These are phyloP conservation scores for Vanrija sp. DNA, from an alignment of 1,284 basidiomycete genomes.

Conservation along the genomic window DNA sequence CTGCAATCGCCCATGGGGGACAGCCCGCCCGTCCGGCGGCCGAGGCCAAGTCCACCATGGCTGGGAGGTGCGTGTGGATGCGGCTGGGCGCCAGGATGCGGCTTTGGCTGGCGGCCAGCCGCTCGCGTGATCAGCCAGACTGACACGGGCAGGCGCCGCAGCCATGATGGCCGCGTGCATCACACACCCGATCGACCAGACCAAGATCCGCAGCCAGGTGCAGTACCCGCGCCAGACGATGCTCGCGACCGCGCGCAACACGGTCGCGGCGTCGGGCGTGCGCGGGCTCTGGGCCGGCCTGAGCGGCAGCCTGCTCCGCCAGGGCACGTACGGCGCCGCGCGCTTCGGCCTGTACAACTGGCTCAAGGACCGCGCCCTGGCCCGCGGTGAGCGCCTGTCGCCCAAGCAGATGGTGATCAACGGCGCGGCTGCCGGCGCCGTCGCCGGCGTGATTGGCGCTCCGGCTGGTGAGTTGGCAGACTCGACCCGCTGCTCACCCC, in stretches of 20 bases:
- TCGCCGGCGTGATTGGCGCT: slow-evolving; percentile 36
- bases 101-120: too few species aligned
- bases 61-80: slow-evolving; percentile 15
- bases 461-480: slow-evolving; percentile 21
- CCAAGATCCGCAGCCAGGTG: slow-evolving; percentile 74
- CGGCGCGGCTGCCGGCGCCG: slow-evolving; percentile 35
- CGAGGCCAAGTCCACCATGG: slow-evolving; percentile 9
- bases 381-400: slow-evolving; percentile 2
- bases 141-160: slow-evolving; percentile 57
- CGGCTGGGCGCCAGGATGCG: neutral
- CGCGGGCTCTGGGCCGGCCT: slow-evolving; percentile 48
- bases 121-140: neutral
- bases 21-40: too few species aligned
- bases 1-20: too few species aligned
- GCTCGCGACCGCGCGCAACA: slow-evolving; percentile 72
- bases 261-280: slow-evolving; percentile 51
- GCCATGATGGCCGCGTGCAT: slow-evolving; percentile 74
- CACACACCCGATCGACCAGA: slow-evolving; percentile 81
- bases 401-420: slow-evolving; percentile 15
- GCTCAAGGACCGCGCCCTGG: slow-evolving; percentile 40
- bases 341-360: slow-evolving; percentile 46
- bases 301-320: slow-evolving; percentile 46
- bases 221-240: slow-evolving; percentile 78
- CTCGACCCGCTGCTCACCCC: slow-evolving; percentile 54
- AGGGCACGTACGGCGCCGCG: slow-evolving; percentile 47